Percentiles rank a stretch among this genome's conserved stretches.
Evolutionary conservation across 1,139 yeast genomes (phyloP).

Genomic region (Magnusiomyces clavatus): DNA sequence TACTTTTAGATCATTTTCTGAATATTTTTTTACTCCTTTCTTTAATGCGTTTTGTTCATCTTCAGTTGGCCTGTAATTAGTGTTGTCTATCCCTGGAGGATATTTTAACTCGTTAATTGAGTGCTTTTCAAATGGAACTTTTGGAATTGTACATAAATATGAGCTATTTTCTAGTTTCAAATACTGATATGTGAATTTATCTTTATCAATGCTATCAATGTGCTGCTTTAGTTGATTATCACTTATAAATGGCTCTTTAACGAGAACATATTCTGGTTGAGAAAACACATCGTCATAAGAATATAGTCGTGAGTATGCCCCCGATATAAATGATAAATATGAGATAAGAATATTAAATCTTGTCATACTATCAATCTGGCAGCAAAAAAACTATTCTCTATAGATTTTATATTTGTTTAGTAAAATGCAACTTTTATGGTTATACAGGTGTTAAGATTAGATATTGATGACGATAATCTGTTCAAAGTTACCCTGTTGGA

Average conservation of each 20-base stretch:
- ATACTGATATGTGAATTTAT: not conserved
- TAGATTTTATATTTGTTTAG: not conserved
- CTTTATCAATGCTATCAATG: not conserved
- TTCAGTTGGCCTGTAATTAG: conserved; percentile 1
- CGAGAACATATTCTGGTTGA: not conserved
- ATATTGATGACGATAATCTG: too few species aligned
- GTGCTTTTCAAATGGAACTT: conserved; percentile 7
- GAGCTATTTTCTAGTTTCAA: not conserved
- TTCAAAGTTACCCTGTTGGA: too few species aligned
- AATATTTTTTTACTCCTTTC: too few species aligned
- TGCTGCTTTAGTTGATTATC: not conserved
- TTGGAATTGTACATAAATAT: conserved; percentile 4
- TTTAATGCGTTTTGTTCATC: conserved; percentile 5
- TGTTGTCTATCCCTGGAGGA: conserved; percentile 4
- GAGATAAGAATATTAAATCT: not conserved
- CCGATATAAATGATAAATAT: not conserved
- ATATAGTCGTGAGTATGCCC: not conserved
- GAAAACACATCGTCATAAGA: not conserved
- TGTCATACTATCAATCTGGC: not conserved
- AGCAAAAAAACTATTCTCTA: not conserved
- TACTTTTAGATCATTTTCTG: conserved; percentile 5
- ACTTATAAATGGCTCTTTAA: not conserved
- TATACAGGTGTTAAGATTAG: not conserved
- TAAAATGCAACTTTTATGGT: not conserved
- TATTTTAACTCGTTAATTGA: conserved; percentile 4